Evolutionary conservation across 371 early-diverging fungal genomes (phyloP).

Genomic region (Haplosporangium sp.): DNA sequence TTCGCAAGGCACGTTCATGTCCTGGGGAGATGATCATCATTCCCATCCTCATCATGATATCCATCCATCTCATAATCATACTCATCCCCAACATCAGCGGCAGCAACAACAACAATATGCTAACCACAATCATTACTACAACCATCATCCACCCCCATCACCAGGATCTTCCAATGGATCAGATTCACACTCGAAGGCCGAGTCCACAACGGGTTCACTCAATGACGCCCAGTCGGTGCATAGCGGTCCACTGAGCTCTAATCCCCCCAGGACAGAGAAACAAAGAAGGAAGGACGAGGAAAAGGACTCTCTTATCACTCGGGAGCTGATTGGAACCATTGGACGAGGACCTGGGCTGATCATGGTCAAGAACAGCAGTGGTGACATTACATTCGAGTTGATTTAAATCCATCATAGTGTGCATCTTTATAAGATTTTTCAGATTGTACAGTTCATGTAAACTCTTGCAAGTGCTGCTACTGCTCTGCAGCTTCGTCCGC

Average conservation of each 20-base stretch:
- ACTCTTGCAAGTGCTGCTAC: neutral
- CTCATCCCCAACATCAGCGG: neutral
- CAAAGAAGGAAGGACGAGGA: conserved; percentile 38
- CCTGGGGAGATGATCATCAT: conserved; percentile 31
- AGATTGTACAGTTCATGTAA: too few relatives aligned
- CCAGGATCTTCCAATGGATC: conserved; percentile 19
- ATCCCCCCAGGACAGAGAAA: conserved; percentile 15
- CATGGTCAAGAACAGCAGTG: conserved; percentile 52
- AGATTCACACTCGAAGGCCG: conserved; percentile 25
- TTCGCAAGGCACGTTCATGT: conserved; percentile 27
- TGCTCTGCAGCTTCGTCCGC: too few relatives aligned
- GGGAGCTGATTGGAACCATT: conserved; percentile 46
- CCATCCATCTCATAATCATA: neutral
- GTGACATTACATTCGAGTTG: conserved; percentile 34
- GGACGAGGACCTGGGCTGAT: conserved; percentile 41
- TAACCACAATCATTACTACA: too few relatives aligned
- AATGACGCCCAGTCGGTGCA: conserved; percentile 22
- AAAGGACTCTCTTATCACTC: conserved; percentile 18
- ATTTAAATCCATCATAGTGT: conserved; percentile 5
- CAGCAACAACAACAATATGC: neutral
- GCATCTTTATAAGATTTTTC: too few relatives aligned
- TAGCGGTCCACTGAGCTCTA: neutral
- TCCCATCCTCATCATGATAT: conserved; percentile 15
- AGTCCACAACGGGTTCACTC: conserved; percentile 28
- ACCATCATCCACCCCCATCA: neutral